These are phyloP conservation scores for Diplosphaera chodatii DNA, from an alignment of 139 green algal species.

Conservation along the genomic window DNA sequence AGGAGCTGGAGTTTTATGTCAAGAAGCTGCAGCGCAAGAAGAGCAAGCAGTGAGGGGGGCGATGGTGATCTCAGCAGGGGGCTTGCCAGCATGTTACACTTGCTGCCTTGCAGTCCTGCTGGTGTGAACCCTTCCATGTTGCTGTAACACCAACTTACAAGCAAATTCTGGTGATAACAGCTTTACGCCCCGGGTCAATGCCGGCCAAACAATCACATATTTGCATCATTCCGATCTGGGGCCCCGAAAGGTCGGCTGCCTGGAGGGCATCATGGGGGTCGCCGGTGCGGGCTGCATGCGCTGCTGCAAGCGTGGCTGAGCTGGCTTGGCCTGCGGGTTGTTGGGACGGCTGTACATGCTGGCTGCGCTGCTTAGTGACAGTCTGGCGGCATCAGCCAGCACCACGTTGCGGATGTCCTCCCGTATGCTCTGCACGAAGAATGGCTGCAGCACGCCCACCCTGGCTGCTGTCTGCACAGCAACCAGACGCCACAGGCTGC, in stretches of 20 bases:
- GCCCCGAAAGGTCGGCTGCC: too few species aligned
- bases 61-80: too few species aligned
- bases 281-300: too few species aligned
- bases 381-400: background rate
- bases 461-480: slow-evolving; percentile 1
- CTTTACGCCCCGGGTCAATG: too few species aligned
- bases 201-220: too few species aligned
- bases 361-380: background rate
- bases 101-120: too few species aligned
- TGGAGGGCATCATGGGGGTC: too few species aligned
- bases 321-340: background rate
- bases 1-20: slow-evolving; percentile 89
- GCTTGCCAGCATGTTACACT: too few species aligned
- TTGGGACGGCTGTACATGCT: background rate
- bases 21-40: slow-evolving; percentile 79
- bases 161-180: too few species aligned
- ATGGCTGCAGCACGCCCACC: slow-evolving; percentile 17
- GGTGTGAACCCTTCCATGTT: too few species aligned
- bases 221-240: too few species aligned
- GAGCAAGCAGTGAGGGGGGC: slow-evolving; percentile 46
- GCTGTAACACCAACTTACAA: too few species aligned
- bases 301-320: background rate
- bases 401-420: background rate
- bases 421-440: background rate
- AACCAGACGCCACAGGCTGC: background rate